Evolutionary conservation across 306 rosid species (phyloP).

Genomic region (Vigna trinervia): DNA sequence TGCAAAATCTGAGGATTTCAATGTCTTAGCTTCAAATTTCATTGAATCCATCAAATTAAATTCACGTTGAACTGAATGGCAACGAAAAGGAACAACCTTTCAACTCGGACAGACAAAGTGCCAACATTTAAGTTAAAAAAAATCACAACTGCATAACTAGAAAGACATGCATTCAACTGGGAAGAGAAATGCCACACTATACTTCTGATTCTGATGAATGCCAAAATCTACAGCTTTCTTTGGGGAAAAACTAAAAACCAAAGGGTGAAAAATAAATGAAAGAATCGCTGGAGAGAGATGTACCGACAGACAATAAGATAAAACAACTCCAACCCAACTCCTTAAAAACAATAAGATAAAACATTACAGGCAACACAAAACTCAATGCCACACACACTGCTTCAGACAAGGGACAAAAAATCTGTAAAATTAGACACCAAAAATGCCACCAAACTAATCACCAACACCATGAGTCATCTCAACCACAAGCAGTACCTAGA

Average conservation of each 20-base stretch:
- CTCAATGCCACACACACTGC: slow-evolving; percentile 70
- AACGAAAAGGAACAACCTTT: slow-evolving; percentile 32
- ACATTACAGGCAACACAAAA: slow-evolving; percentile 75
- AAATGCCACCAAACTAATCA: slow-evolving; percentile 59
- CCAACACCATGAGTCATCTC: slow-evolving; percentile 70
- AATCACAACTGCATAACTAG: not conserved
- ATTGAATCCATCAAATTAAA: slow-evolving; percentile 22
- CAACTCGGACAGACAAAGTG: not conserved
- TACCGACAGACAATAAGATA: slow-evolving; percentile 44
- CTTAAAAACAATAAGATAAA: slow-evolving; percentile 68
- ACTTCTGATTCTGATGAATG: not conserved
- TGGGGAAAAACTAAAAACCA: not conserved
- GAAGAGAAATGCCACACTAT: slow-evolving; percentile 32
- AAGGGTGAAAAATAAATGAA: not conserved
- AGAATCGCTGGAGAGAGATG: slow-evolving; percentile 25
- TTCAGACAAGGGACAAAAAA: slow-evolving; percentile 74
- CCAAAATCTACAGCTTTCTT: too few species aligned
- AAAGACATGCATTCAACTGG: slow-evolving; percentile 35
- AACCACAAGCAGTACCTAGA: slow-evolving; percentile 69
- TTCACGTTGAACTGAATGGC: slow-evolving; percentile 31
- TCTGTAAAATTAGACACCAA: slow-evolving; percentile 82
- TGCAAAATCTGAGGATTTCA: not conserved
- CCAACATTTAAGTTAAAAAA: slow-evolving; percentile 28
- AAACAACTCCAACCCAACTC: slow-evolving; percentile 69
- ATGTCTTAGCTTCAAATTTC: slow-evolving; percentile 24